Evolutionary conservation across 305 asterid species (phyloP), one percentile per base, ranked within the genome.

Genomic region (Rubia balearica): DNA sequence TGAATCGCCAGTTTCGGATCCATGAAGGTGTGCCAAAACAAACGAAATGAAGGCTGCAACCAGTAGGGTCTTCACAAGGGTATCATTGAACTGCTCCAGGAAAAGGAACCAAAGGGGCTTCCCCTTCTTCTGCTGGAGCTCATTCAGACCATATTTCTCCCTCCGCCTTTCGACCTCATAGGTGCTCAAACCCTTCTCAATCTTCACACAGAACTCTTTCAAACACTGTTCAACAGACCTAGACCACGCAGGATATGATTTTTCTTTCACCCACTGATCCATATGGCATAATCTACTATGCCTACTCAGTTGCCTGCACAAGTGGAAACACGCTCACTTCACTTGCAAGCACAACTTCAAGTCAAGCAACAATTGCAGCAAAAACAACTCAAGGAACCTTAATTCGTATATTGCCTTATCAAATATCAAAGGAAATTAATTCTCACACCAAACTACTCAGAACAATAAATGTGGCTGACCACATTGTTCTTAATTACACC

Each of bases 41-140:
- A 92, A 90, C 19, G 96, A 92, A 69, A 90, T 81, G 76, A 83
- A 78, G 30, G 98, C 98, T 13, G 98, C 98, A 38, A 87, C 74
- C 19, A 90, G 76, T 40, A 92, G 90, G 74, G 90, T 88, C 79
- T 89, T 90, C 60, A 92, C 92, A 71, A 92, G 95, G 84, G 70
- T 77, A 76, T 92, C 98, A 73, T 92, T 91, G 75, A 90, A 90
- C 73, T 92, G 98, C 33, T 85, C 91, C 65, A 92, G 68, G 11
- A 92, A 89, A 73, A 90, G 93, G 70, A 83, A 74, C 96, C 93
- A 92, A 0, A 90, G 69, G 36, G 98, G 93, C 77, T 87, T 90
- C 57, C 90, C 89, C 76, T 82, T 84, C 83, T 87, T 89, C 74
- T 88, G 89, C 76, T 83, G 82, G 61, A 90, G 91, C 63, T 92